Base-by-base conservation (phyloP, 345 rosid species). In the Populus alba region DNA sequence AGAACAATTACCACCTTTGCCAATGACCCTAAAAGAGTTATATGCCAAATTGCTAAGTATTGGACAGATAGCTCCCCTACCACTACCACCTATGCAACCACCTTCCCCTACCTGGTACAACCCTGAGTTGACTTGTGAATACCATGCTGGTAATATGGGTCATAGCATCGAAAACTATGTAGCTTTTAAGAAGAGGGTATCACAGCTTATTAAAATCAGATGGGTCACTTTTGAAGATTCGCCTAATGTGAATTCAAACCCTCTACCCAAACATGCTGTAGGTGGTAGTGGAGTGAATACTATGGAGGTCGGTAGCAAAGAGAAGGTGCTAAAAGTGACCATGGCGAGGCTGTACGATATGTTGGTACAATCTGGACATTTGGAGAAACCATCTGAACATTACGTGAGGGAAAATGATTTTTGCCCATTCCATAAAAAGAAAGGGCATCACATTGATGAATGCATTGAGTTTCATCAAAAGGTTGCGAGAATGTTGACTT, bases 341-440 rank as follows among this genome's bases (percentile, higher is more conserved):
- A 1, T 17, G 57, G 2, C 22, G 0, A 17, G 0, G 0, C 0
- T 51, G 0, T 51, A 51, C 0, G 0, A 0, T 0, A 51, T 51
- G 57, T 0, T 17, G 57, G 57, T 17, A 0, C 7, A 51, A 0
- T 51, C 8, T 1, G 3, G n/a, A 17, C n/a, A 51, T 0, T 17
- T 51, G 0, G 3, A 0, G 8, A 1, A 1, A 6, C 0, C 22
- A 1, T 0, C 7, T 17, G 0, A 25, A 31, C 31, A 31, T 31
- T 31, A 0, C n/a, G 6, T 51, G 1, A 0, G 2, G 9, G 1
- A 18, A 6, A 1, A 1, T 1, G 0, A 51, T 0, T 51, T 18
- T 6, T 18, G 3, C 3, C 57, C 57, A 1, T 51, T 51, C 57
- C 8, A 51, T 51, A 1, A 51, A 7, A 51, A 18, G 9, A 51